Percentiles rank a stretch among this genome's conserved stretches.
Evolutionary conservation across 805 yeast genomes (phyloP).

Genomic region (Candida cerambycidarum): DNA sequence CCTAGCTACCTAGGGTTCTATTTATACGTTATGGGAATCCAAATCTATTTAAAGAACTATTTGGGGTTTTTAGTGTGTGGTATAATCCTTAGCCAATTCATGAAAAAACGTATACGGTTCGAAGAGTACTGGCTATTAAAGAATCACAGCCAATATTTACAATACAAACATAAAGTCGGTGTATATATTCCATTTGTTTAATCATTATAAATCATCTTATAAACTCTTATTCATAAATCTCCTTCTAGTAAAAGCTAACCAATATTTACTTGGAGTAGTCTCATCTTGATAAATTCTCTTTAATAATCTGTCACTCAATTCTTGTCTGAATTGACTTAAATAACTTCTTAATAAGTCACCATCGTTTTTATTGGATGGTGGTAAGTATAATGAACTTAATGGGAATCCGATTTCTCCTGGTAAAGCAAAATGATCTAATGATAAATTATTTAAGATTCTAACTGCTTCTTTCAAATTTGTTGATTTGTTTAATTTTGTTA

Average conservation of each 20-base stretch:
- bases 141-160: slow-evolving; percentile 24
- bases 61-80: slow-evolving; percentile 18
- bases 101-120: slow-evolving; percentile 28
- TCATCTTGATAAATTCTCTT: slow-evolving; percentile 67
- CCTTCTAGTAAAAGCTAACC: slow-evolving; percentile 95
- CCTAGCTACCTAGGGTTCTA: slow-evolving; percentile 42
- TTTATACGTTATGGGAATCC: slow-evolving; percentile 32
- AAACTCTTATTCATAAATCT: slow-evolving; percentile 92
- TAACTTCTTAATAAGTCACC: slow-evolving; percentile 78
- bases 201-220: slow-evolving; percentile 19
- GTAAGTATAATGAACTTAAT: slow-evolving; percentile 70
- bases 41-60: slow-evolving; percentile 25
- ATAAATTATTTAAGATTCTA: slow-evolving; percentile 72
- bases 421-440: slow-evolving; percentile 82
- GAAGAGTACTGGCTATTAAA: slow-evolving; percentile 35
- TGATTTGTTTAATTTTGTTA: slow-evolving; percentile 55
- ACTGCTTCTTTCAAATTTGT: slow-evolving; percentile 59
- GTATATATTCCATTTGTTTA: slow-evolving; percentile 29
- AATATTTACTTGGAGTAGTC: slow-evolving; percentile 75
- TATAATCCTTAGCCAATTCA: slow-evolving; percentile 25
- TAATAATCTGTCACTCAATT: slow-evolving; percentile 77
- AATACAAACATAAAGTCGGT: slow-evolving; percentile 23
- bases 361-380: slow-evolving; percentile 74
- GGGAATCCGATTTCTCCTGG: slow-evolving; percentile 98
- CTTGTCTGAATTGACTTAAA: slow-evolving; percentile 92